Percentiles rank a stretch among this genome's conserved stretches.
Conservation (phyloP, 495 filamentous ascomycete genomes). For the Podospora tetraspora region DNA sequence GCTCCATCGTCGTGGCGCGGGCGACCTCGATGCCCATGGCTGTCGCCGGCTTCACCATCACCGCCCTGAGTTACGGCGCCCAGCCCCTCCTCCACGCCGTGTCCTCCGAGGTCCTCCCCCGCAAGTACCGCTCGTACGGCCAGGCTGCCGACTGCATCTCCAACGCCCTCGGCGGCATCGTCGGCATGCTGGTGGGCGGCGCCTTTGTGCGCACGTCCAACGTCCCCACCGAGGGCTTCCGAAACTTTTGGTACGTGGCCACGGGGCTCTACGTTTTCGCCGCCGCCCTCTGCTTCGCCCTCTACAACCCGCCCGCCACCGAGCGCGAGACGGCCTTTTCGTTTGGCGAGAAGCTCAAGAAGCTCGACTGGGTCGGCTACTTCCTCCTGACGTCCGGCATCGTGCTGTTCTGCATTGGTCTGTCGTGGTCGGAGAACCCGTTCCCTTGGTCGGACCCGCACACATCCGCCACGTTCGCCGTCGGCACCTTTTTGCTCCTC, state of each 20-base stretch:
- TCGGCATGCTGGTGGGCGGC: slow-evolving; percentile 23
- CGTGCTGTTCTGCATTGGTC: slow-evolving; percentile 31
- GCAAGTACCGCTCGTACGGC: slow-evolving; percentile 26
- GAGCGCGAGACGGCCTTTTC: slow-evolving; percentile 17
- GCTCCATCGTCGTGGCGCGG: slow-evolving; percentile 28
- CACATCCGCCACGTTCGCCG: slow-evolving; percentile 27
- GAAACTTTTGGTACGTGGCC: slow-evolving; percentile 30
- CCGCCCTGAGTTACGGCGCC: slow-evolving; percentile 26
- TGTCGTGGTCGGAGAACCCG: slow-evolving; percentile 33
- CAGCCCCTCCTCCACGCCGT: slow-evolving; percentile 36
- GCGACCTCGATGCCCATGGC: slow-evolving; percentile 29
- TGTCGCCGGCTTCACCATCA: slow-evolving; percentile 30
- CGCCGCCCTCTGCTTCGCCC: slow-evolving; percentile 16
- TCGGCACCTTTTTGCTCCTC: slow-evolving; percentile 21
- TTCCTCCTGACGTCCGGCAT: slow-evolving; percentile 23
- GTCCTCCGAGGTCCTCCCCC: slow-evolving; percentile 32
- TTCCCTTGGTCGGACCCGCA: slow-evolving; percentile 30
- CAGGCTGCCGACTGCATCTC: slow-evolving; percentile 27
- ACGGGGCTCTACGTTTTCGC: slow-evolving; percentile 23
- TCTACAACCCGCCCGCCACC: slow-evolving; percentile 25
- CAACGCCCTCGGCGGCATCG: slow-evolving; percentile 23
- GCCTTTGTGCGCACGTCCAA: slow-evolving; percentile 23
- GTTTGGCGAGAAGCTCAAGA: slow-evolving; percentile 25
- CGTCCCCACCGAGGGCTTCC: slow-evolving; percentile 24
- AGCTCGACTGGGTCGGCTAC: slow-evolving; percentile 36